A percentile compares a stretch with the other conserved stretches of the same genome.
These are phyloP conservation scores for Acrodontium crateriforme DNA, from an alignment of 2,329 filamentous ascomycete genomes.

Conservation along the genomic window DNA sequence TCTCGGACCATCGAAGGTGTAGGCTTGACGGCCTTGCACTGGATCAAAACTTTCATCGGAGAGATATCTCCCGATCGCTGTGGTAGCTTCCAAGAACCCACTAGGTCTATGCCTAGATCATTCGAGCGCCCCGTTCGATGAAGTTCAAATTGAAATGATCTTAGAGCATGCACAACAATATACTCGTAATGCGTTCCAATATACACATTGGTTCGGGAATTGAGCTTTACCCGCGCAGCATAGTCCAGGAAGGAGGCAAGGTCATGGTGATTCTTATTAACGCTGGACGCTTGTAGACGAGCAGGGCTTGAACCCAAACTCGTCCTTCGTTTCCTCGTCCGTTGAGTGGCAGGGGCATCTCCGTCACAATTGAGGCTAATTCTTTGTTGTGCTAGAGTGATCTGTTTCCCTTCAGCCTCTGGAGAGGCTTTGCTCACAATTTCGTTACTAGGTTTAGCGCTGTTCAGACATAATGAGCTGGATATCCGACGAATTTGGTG, in stretches of 20 bases:
- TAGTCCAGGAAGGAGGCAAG: conserved; percentile 52
- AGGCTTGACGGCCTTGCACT: conserved; percentile 53
- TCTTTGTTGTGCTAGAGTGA: no score
- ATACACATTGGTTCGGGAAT: conserved; percentile 45
- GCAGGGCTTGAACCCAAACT: no score
- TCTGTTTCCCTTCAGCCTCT: no score
- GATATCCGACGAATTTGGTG: no score
- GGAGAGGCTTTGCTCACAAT: no score
- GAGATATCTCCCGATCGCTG: conserved; percentile 12
- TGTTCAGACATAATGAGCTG: no score
- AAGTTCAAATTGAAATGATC: conserved; percentile 49
- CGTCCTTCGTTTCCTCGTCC: no score
- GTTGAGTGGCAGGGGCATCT: no score
- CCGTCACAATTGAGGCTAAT: no score
- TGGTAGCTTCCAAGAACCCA: conserved; percentile 55
- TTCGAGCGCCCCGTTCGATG: conserved; percentile 50
- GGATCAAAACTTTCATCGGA: conserved; percentile 34
- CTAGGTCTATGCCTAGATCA: conserved; percentile 61
- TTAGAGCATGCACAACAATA: conserved; percentile 42
- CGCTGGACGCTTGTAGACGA: no score
- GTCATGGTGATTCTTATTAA: conserved; percentile 45
- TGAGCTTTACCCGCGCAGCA: conserved; percentile 42
- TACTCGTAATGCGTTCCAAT: conserved; percentile 70
- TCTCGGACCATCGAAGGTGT: conserved; percentile 53
- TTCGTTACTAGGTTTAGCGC: no score